Evolutionary conservation across 2,329 filamentous ascomycete genomes (phyloP).

Genomic region (Colletotrichum abscissum): DNA sequence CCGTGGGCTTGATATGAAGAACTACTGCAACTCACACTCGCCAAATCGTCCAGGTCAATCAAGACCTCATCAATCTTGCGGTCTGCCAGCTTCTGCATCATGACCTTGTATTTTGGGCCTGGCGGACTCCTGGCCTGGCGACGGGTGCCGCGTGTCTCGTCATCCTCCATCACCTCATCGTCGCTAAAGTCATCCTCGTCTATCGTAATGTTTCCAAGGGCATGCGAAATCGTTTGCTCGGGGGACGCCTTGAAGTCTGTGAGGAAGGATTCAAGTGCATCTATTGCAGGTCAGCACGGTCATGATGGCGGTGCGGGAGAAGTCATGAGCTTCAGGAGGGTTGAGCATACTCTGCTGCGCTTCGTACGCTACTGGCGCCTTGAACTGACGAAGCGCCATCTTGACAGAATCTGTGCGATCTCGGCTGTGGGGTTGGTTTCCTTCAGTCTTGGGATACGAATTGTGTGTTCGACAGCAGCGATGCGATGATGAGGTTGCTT

Average conservation of each 20-base stretch:
- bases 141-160: constrained; percentile 65
- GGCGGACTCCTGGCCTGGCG: constrained; percentile 63
- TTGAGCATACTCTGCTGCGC: constrained; percentile 78
- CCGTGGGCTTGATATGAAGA: constrained; percentile 61
- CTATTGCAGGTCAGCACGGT: constrained; percentile 56
- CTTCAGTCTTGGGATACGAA: not conserved
- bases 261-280: constrained; percentile 88
- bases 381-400: constrained; percentile 90
- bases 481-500: not conserved
- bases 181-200: constrained; percentile 89
- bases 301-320: constrained; percentile 25
- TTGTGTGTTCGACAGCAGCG: not conserved
- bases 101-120: constrained; percentile 87
- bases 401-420: constrained; percentile 39
- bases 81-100: constrained; percentile 89
- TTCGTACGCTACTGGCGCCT: constrained; percentile 85
- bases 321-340: constrained; percentile 13
- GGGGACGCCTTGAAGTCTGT: constrained; percentile 86
- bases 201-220: constrained; percentile 85
- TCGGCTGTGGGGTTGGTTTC: not conserved
- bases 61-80: constrained; percentile 80
- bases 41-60: constrained; percentile 90
- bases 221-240: constrained; percentile 79
- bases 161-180: constrained; percentile 92
- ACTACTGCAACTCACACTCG: constrained; percentile 77